Evolutionary conservation across 331 rosid genomes (phyloP), one percentile per base, ranked within the genome.

Genomic region (Rhamnella rubrinervis): DNA sequence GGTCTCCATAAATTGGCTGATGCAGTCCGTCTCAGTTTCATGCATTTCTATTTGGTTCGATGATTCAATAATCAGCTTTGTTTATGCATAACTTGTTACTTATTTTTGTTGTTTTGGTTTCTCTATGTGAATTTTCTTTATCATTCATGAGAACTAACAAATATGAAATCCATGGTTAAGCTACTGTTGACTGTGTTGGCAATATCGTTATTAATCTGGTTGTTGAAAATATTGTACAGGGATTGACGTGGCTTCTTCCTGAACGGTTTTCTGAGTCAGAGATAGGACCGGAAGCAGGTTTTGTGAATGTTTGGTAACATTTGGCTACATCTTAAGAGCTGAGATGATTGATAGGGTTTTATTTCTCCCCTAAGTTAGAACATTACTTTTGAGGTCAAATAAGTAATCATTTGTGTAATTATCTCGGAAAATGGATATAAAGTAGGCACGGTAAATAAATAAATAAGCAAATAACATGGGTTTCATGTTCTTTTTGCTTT

Each of bases 201-300:
- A 25, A 15, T 5, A 25, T 61, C 75, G 58, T 67, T 55, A 66
- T 64, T 82, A 68, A 76, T 62, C 19, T 70, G 9, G 58, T 60
- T 67, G 59, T 78, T 73, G 67, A 79, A 65, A 74, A 68, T 82
- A 63, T 65, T 67, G 53, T 72, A 49, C 97, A 91, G 99, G 97
- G 99, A 65, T 59, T 91, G 82, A 91, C 99, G 15, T 95, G 97
- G 97, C 88, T 95, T 89, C 89, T 95, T 76, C 97, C 97, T 0
- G 99, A 95, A 77, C 85, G 96, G n/a, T 95, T 95, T 80, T 95
- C 99, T 23, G 86, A 86, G 56, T 91, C 99, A 72, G 99, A 95
- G 78, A 95, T 95, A 77, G 99, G 89, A 74, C 99, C 99, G 79
- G 99, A 95, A 95, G 97, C 99, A 95, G 97, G 99, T 95, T 83